These are phyloP conservation scores for Odonthalia washingtoniensis DNA, from an alignment of 31 red algal species.

Conservation along the genomic window DNA sequence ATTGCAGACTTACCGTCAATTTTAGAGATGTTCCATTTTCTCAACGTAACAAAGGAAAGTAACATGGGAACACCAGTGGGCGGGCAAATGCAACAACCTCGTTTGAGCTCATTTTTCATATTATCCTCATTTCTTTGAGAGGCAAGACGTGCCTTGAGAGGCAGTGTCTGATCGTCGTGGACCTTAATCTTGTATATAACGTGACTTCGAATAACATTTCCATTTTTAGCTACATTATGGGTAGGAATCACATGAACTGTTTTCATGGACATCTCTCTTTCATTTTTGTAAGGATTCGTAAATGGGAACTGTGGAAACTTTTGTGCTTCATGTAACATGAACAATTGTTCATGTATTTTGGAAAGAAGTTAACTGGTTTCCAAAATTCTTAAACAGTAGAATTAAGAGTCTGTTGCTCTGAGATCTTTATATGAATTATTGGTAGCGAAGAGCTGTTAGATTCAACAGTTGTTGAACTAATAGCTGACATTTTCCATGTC, in stretches of 20 bases:
- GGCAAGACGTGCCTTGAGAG: not conserved
- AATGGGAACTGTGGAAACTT: not conserved
- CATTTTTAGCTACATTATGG: not conserved
- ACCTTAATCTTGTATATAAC: constrained; percentile 16
- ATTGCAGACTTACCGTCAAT: constrained; percentile 17
- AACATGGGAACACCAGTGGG: constrained; percentile 27
- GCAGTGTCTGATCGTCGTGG: constrained; percentile 25
- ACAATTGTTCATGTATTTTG: too few relatives aligned
- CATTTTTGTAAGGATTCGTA: not conserved
- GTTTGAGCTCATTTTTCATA: not conserved
- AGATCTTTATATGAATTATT: not conserved
- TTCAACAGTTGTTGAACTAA: not conserved
- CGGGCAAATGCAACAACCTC: not conserved
- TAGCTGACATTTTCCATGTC: too few relatives aligned
- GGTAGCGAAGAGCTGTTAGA: not conserved
- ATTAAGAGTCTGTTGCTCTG: not conserved
- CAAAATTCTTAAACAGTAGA: not conserved
- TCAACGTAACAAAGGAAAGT: not conserved
- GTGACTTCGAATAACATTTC: constrained; percentile 4
- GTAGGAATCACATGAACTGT: not conserved
- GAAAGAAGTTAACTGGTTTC: not conserved
- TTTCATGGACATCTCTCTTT: not conserved
- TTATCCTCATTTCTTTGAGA: constrained; percentile 29
- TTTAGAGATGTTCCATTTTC: not conserved
- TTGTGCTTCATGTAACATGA: not conserved